Base-by-base conservation (phyloP, 257 asterid genomes). In the Jaltomata sinuosa region DNA sequence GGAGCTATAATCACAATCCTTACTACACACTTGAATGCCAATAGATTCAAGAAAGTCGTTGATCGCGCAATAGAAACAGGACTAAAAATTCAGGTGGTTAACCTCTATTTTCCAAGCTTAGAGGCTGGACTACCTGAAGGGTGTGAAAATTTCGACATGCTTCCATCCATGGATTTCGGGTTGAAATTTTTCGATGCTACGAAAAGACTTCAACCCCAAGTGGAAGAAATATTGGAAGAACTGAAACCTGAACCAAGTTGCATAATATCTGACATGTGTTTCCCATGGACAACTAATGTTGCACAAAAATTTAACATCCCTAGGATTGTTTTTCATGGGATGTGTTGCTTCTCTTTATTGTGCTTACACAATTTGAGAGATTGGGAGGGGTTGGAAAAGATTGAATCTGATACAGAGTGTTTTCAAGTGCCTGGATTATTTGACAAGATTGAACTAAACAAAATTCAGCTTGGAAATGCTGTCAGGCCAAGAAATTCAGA, bases 81-180 rank as follows among this genome's bases (percentile, higher is more conserved):
- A 53, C 82, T 84, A 11, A 34, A 68, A 0, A 84, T 87, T 52
- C 87, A 78, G 21, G 49, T 84, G 8, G 21, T 59, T 61, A 36
- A 62, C 22, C 62, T 87, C 85, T 50, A 52, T 29, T 87, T 87
- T 82, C 89, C 89, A 19, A 71, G 85, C 32, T 14, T 49, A 22
- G 86, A 84, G 83, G 84, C 79, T 6, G 89, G 87, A n/a, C 31
- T 87, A 47, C 89, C 89, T 0, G 84, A 84, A 65, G 89, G 89
- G 1, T 87, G 83, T 15, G 89, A 87, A 42, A 77, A 77, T 83
- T 69, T 84, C 22, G 89, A 87, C 69, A 53, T 80, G 78, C 87
- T 87, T 16, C 84, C 89, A 19, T 87, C 89, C 0, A 59, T 82
- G 18, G 78, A 87, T 14, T 53, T 82, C 40, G 84, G 69, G 16